Percentiles rank a stretch among this genome's conserved stretches.
phyloP scores from a whole-genome alignment of 108 stramenopile species.

The Nitzschia inconspicua region DNA sequence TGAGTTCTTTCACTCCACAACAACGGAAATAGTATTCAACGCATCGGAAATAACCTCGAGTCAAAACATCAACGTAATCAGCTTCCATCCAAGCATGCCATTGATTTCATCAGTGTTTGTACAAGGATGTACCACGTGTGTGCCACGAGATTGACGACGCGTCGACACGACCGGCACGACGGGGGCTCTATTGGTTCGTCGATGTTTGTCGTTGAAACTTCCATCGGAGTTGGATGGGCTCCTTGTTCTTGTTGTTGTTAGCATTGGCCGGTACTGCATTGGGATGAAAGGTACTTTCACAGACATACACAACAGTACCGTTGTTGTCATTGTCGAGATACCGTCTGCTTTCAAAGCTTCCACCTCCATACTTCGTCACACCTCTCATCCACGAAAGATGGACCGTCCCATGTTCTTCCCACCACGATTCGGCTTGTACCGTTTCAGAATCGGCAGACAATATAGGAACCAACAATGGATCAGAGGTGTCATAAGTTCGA shows the following conservation, averaged over 20 bases:
- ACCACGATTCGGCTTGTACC: slow-evolving; percentile 72
- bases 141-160: no score
- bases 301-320: slow-evolving; percentile 50
- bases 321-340: slow-evolving; percentile 28
- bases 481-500: slow-evolving; percentile 12
- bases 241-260: slow-evolving; percentile 20
- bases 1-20: no score
- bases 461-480: slow-evolving; percentile 16
- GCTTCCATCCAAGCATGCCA: no score
- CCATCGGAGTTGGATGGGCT: slow-evolving; percentile 46
- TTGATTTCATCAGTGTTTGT: no score
- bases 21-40: no score
- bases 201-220: slow-evolving; percentile 31
- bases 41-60: no score
- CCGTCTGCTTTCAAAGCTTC: slow-evolving; percentile 67
- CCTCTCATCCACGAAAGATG: slow-evolving; percentile 72
- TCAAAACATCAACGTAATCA: no score
- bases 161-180: no score
- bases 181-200: no score
- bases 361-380: slow-evolving; percentile 69
- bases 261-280: no score
- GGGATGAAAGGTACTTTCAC: slow-evolving; percentile 72
- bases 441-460: slow-evolving; percentile 67
- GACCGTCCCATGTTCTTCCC: slow-evolving; percentile 63
- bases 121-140: no score